These are phyloP conservation scores for Kodamaea kakaduensis DNA, from an alignment of 805 yeast species.

Conservation along the genomic window DNA sequence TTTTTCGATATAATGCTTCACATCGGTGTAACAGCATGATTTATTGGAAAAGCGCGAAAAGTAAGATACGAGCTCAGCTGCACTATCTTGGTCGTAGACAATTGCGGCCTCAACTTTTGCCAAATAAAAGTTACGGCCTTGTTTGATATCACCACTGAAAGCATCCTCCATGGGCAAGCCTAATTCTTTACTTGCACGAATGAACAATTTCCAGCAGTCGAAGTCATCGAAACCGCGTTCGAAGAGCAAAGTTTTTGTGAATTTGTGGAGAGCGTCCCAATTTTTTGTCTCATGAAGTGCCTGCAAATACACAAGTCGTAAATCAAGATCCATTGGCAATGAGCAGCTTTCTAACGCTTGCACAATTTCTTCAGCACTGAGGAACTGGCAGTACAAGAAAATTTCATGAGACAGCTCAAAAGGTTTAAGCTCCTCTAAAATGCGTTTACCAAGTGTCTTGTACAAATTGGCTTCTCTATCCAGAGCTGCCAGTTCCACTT, in stretches of 20 bases:
- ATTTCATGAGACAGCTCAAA: conserved; percentile 59
- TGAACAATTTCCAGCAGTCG: conserved; percentile 62
- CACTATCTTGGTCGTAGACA: conserved; percentile 20
- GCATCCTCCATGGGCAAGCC: conserved; percentile 29
- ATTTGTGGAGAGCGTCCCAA: conserved; percentile 42
- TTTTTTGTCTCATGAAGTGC: conserved; percentile 38
- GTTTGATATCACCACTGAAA: conserved; percentile 12
- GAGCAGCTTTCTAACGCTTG: conserved; percentile 16
- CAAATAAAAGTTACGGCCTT: conserved; percentile 56
- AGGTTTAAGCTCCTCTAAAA: conserved; percentile 52
- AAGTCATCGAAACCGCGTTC: conserved; percentile 64
- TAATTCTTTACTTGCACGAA: conserved; percentile 41
- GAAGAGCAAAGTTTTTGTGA: conserved; percentile 40
- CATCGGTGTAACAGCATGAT: conserved; percentile 62
- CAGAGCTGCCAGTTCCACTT: conserved; percentile 26
- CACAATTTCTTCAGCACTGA: conserved; percentile 33
- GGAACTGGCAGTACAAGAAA: conserved; percentile 52
- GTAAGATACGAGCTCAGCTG: conserved; percentile 36
- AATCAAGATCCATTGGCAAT: conserved; percentile 52
- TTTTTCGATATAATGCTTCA: conserved; percentile 30
- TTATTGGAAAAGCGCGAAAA: conserved; percentile 48
- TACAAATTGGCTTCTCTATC: conserved; percentile 47
- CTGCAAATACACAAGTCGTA: conserved; percentile 52
- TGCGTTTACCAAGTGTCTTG: conserved; percentile 57
- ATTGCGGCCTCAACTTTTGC: conserved; percentile 48